Conservation (phyloP, 179 eudicot genomes). For the Heliamphora ciliata region DNA sequence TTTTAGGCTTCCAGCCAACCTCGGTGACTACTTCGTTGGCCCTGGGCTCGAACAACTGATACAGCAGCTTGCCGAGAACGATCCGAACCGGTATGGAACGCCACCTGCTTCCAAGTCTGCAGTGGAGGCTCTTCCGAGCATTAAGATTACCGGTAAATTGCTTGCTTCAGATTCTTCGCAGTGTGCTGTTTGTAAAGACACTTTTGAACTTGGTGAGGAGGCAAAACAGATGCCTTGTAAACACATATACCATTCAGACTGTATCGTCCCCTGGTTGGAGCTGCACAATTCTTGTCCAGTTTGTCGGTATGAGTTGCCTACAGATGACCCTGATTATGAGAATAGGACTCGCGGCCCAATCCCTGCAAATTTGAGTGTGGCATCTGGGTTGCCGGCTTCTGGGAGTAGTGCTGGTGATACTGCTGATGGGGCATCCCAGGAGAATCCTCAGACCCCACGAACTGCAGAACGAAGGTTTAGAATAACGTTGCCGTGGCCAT, state of each 20-base stretch:
- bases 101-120: slow-evolving; percentile 66
- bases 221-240: slow-evolving; percentile 79
- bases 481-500: slow-evolving; percentile 57
- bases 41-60: slow-evolving; percentile 69
- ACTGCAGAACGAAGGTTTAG: slow-evolving; percentile 52
- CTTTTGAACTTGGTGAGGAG: slow-evolving; percentile 42
- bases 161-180: slow-evolving; percentile 45
- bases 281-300: slow-evolving; percentile 86
- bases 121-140: slow-evolving; percentile 39
- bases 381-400: background rate
- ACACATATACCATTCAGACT: slow-evolving; percentile 58
- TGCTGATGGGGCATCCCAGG: slow-evolving; percentile 19
- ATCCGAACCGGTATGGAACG: slow-evolving; percentile 66
- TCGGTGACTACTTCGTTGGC: slow-evolving; percentile 61
- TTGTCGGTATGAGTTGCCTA: slow-evolving; percentile 77
- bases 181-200: slow-evolving; percentile 75
- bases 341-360: slow-evolving; percentile 21
- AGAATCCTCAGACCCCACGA: slow-evolving; percentile 27
- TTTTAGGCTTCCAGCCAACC: slow-evolving; percentile 29
- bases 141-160: slow-evolving; percentile 38
- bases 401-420: slow-evolving; percentile 14
- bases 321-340: slow-evolving; percentile 75
- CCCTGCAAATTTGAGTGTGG: background rate
- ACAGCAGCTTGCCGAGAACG: slow-evolving; percentile 71
- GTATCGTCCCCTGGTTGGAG: slow-evolving; percentile 81